Base-by-base conservation (phyloP, 306 rosid species). In the Astragalus glycyphyllos region DNA sequence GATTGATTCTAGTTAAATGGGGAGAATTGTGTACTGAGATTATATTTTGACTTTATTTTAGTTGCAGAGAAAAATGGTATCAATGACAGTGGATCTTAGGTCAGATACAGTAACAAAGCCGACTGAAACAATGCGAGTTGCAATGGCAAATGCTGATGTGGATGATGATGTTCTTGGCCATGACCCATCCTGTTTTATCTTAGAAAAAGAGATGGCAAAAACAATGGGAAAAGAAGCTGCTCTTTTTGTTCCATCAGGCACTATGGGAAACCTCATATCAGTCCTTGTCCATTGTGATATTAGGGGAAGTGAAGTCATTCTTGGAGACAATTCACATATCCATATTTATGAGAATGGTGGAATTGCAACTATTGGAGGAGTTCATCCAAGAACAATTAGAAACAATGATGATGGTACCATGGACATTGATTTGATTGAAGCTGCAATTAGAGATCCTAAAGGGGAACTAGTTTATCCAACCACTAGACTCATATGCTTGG, bases 51-150 rank as follows among this genome's bases (percentile, higher is more conserved):
- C 26, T 62, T 62, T 58, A 51, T 15, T 23, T 58, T 65, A 50
- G 75, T 77, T 78, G 12, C 72, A 65, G 81, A 7, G 45, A 82
- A 82, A 82, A 74, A 92, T 92, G 96, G 92, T 73, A 54, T 46
- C 80, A 11, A 81, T 83, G 80, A 86, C 45, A 1, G 96, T 92
- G 67, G 98, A 92, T 75, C 83, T 92, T 7, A 86, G 96, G 23
- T 92, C 98, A 0, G 98, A 92, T 84, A 92, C 92, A 1, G 98
- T 92, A 63, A 92, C 96, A 13, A 89, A 92, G 74, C 96, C 98
- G 16, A 84, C 86, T 0, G 96, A 86, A 63, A 34, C 87, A 66
- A 92, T 90, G 98, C 54, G 90, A 53, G 85, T 86, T 31, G 96
- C 96, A 0, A 90, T 88, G 89, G 92, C 87, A 4, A 63, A 65